Evolutionary conservation across 352 stramenopile genomes (phyloP).

Genomic region (Albugo laibachii): DNA sequence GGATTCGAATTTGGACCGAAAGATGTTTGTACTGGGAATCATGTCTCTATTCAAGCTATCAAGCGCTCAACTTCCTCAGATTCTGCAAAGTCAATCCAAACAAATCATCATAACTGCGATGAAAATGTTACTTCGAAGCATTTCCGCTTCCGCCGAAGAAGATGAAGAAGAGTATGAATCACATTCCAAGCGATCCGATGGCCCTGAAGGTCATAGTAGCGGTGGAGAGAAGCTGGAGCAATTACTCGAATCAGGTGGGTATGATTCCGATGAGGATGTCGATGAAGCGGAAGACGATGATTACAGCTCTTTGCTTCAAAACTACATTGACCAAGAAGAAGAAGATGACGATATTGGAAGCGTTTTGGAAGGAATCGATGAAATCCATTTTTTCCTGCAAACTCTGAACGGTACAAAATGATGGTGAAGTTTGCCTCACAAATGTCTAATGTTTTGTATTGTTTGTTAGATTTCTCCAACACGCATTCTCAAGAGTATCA

Average conservation of each 20-base stretch:
- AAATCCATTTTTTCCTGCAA: slow-evolving; percentile 82
- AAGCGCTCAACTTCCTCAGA: slow-evolving; percentile 49
- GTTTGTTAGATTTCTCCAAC: not conserved
- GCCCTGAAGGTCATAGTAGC: slow-evolving; percentile 1
- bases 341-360: slow-evolving; percentile 86
- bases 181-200: slow-evolving; percentile 1
- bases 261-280: slow-evolving; percentile 73
- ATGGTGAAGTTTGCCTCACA: no score
- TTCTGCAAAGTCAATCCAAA: slow-evolving; percentile 76
- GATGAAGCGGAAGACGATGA: slow-evolving; percentile 88
- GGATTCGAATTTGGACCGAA: slow-evolving; percentile 75
- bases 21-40: slow-evolving; percentile 85
- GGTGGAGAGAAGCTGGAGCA: slow-evolving; percentile 54
- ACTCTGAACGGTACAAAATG: slow-evolving; percentile 43
- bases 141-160: slow-evolving; percentile 25
- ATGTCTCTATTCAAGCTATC: slow-evolving; percentile 83
- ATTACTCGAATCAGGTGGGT: slow-evolving; percentile 82
- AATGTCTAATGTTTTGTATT: no score
- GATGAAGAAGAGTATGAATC: slow-evolving; percentile 20
- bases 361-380: slow-evolving; percentile 85
- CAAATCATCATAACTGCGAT: slow-evolving; percentile 68
- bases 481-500: not conserved
- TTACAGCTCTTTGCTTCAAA: slow-evolving; percentile 85
- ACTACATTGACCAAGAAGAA: slow-evolving; percentile 61
- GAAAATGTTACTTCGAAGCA: slow-evolving; percentile 66